Conservation (phyloP, 2,329 filamentous ascomycete genomes). For the Botrytis deweyae region DNA sequence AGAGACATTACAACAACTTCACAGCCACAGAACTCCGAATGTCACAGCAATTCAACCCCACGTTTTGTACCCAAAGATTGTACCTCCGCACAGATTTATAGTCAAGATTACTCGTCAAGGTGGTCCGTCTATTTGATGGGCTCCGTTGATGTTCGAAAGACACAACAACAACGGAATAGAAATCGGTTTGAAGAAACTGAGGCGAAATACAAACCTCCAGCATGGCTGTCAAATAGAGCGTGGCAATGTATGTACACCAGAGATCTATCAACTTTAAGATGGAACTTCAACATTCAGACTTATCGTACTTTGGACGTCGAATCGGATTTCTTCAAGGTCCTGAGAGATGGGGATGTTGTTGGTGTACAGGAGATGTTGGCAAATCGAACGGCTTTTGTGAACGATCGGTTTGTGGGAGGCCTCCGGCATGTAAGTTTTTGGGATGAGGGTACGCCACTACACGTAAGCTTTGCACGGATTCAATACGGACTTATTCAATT, state of each 20-base stretch:
- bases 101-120: not conserved
- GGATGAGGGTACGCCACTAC: not conserved
- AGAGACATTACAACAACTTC: no score
- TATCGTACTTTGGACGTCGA: slow-evolving; percentile 3
- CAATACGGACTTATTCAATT: not conserved
- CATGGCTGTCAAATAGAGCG: slow-evolving; percentile 13
- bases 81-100: not conserved
- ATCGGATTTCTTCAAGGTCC: slow-evolving; percentile 4
- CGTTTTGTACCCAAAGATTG: not conserved
- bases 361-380: slow-evolving; percentile 18
- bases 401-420: not conserved
- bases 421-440: no score
- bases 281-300: slow-evolving; percentile 9
- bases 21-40: not conserved
- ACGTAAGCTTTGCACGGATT: not conserved
- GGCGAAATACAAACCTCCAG: slow-evolving; percentile 20
- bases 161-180: not conserved
- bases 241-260: slow-evolving; percentile 13
- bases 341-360: slow-evolving; percentile 9
- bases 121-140: not conserved
- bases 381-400: slow-evolving; percentile 15
- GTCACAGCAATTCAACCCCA: not conserved
- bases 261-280: slow-evolving; percentile 5
- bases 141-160: not conserved
- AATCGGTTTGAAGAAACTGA: not conserved